Percentiles rank a stretch among this genome's conserved stretches.
phyloP scores from a whole-genome alignment of 2,329 filamentous ascomycete species.

The Hymenoscyphus occultus region DNA sequence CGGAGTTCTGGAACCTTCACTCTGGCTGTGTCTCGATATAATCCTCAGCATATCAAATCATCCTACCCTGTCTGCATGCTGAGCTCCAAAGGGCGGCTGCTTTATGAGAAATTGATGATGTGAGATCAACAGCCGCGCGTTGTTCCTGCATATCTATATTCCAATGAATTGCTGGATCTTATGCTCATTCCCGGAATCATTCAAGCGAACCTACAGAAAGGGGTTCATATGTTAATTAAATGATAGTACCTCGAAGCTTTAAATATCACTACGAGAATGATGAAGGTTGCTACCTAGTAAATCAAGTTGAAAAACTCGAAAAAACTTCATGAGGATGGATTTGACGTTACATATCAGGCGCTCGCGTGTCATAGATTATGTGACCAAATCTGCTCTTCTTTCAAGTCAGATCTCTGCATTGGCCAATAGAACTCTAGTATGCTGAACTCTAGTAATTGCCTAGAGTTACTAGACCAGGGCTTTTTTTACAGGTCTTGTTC shows the following conservation, averaged over 20 bases:
- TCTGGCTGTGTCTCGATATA: not conserved
- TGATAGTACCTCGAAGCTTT: not conserved
- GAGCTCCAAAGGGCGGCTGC: not conserved
- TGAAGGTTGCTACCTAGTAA: too few species aligned
- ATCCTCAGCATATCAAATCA: not conserved
- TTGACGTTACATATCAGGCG: too few species aligned
- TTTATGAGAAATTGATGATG: conserved; percentile 1
- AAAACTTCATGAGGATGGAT: too few species aligned
- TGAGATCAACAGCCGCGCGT: conserved; percentile 4
- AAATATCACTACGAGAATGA: not conserved
- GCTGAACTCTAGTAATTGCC: too few species aligned
- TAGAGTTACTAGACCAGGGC: too few species aligned
- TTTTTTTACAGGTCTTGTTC: too few species aligned
- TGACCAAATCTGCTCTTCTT: too few species aligned
- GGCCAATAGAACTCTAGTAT: too few species aligned
- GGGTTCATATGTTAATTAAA: not conserved
- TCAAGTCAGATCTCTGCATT: too few species aligned
- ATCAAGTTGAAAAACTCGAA: too few species aligned
- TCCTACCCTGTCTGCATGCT: not conserved
- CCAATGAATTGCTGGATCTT: not conserved
- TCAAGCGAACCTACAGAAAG: not conserved
- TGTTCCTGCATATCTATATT: conserved; percentile 1
- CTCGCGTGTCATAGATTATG: too few species aligned
- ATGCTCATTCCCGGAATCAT: not conserved
- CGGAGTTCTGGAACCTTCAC: not conserved